Evolutionary conservation across 2,329 filamentous ascomycete species (phyloP).

Genomic region (Aspergillus versicolor): DNA sequence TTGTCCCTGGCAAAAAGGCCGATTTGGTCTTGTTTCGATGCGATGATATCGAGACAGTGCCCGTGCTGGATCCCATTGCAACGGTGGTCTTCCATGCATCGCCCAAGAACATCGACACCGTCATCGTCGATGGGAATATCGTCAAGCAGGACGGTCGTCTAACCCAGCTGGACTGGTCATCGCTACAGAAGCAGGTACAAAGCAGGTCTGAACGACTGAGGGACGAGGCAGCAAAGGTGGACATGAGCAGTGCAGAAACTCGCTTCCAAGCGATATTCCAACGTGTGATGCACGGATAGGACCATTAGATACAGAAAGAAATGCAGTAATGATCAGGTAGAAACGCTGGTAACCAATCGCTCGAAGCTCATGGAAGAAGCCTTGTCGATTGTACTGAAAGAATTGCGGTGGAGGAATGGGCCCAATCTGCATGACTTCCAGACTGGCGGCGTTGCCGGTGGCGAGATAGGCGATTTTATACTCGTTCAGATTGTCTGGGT

Average conservation of each 20-base stretch:
- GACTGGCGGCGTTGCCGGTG: too few species aligned
- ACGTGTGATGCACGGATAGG: background rate
- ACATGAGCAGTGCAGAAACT: background rate
- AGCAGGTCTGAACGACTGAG: background rate
- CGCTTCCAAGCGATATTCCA: background rate
- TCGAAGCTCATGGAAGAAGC: background rate
- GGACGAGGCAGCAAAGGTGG: background rate
- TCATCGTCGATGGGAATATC: slow-evolving; percentile 5
- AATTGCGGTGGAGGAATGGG: too few species aligned
- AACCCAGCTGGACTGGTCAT: background rate
- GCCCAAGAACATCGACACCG: slow-evolving; percentile 6
- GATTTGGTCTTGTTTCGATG: slow-evolving; percentile 7
- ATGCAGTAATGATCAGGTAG: background rate
- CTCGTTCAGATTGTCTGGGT: too few species aligned
- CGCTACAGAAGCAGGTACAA: background rate
- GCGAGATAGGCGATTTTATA: too few species aligned
- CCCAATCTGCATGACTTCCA: too few species aligned
- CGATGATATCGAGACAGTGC: slow-evolving; percentile 11
- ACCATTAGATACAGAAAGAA: background rate
- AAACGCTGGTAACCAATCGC: background rate
- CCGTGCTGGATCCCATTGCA: slow-evolving; percentile 1
- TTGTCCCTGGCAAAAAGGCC: slow-evolving; percentile 4
- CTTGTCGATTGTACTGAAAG: background rate
- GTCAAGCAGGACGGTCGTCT: slow-evolving; percentile 4
- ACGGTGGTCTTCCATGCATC: slow-evolving; percentile 9